phyloP scores from a whole-genome alignment of 176 grass and related monocot species.

The barley (Hordeum vulgare) region MorexV3_pseudomolecules_assembly NC_058522.1:412661033-412661532 shows the following conservation, averaged over 20 bases:
- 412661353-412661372: slow-evolving; percentile 19
- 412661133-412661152: slow-evolving; percentile 45
- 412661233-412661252: slow-evolving; percentile 3
- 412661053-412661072: slow-evolving; percentile 63
- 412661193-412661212: slow-evolving; percentile 23
- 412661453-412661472: slow-evolving; percentile 37
- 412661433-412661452: slow-evolving; percentile 49
- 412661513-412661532: slow-evolving; percentile 35
- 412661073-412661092: slow-evolving; percentile 72
- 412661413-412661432: slow-evolving; percentile 38
- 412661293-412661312: slow-evolving; percentile 41
- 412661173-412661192: slow-evolving; percentile 42
- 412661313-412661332: slow-evolving; percentile 33
- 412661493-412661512: slow-evolving; percentile 23
- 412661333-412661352: slow-evolving; percentile 23
- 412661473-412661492: slow-evolving; percentile 40
- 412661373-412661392: slow-evolving; percentile 25
- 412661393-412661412: slow-evolving; percentile 10
- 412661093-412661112: slow-evolving; percentile 22
- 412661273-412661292: slow-evolving; percentile 40
- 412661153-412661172: slow-evolving; percentile 62
- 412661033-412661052: slow-evolving; percentile 41
- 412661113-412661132: slow-evolving; percentile 34
- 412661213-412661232: slow-evolving; percentile 9
- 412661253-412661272: slow-evolving; percentile 40